These are phyloP conservation scores for Trichosporon ovoides DNA, from an alignment of 1,284 basidiomycete genomes.

Conservation along the genomic window DNA sequence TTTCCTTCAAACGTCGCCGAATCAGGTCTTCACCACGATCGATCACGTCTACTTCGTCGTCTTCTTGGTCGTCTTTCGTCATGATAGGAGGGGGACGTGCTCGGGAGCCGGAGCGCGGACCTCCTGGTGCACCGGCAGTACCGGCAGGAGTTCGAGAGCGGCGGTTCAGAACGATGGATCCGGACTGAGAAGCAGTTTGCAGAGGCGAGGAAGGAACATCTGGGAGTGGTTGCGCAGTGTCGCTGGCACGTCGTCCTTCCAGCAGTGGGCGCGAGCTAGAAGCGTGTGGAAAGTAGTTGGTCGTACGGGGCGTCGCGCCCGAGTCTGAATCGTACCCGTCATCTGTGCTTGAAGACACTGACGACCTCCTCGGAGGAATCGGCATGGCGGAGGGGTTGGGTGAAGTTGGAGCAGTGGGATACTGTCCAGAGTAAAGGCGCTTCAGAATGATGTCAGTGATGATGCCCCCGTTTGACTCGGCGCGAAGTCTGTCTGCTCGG, in stretches of 20 bases:
- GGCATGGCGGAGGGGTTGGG: conserved; percentile 5
- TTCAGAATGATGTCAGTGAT: neutral
- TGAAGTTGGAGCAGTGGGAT: conserved; percentile 5
- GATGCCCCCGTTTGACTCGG: neutral
- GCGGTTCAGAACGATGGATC: neutral
- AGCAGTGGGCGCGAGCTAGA: neutral
- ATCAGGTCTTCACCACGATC: conserved; percentile 57
- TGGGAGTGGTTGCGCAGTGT: neutral
- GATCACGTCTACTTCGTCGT: conserved; percentile 51
- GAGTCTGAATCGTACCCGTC: conserved; percentile 2
- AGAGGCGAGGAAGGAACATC: neutral
- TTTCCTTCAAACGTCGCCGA: conserved; percentile 52
- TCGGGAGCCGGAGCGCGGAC: conserved; percentile 15
- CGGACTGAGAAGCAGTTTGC: neutral
- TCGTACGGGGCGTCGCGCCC: conserved; percentile 2
- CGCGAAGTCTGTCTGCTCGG: too few species aligned
- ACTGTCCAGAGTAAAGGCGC: conserved; percentile 1
- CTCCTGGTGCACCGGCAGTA: neutral
- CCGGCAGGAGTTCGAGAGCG: neutral
- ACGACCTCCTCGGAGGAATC: conserved; percentile 3
- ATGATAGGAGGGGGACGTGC: conserved; percentile 6
- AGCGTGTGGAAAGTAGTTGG: neutral
- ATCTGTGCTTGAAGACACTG: neutral
- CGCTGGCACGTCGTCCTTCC: neutral
- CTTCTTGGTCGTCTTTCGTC: conserved; percentile 28